These are phyloP conservation scores for Geosmithia putterillii DNA, from an alignment of 2,329 filamentous ascomycete genomes.

Conservation along the genomic window DNA sequence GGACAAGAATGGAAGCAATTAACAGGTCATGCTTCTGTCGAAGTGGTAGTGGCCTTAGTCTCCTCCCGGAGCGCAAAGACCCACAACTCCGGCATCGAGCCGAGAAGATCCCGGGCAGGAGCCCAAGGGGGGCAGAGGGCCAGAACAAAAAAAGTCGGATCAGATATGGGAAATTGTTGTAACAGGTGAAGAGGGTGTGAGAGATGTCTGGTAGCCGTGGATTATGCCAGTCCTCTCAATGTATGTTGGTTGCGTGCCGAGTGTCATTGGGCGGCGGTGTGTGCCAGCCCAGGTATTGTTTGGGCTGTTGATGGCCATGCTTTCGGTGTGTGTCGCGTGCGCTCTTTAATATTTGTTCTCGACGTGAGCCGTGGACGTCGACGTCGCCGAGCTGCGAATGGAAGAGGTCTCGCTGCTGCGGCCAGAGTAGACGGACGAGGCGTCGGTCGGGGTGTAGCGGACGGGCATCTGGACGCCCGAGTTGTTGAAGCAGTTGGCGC, in stretches of 20 bases:
- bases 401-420: neutral
- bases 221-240: neutral
- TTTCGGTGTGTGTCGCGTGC: neutral
- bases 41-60: neutral
- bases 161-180: too few species aligned
- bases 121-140: neutral
- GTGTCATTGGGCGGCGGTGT: too few species aligned
- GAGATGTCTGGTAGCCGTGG: neutral
- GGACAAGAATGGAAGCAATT: too few species aligned
- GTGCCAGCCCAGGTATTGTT: neutral
- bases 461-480: neutral
- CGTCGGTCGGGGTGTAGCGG: neutral
- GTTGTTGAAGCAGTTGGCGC: conserved; percentile 15
- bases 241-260: too few species aligned
- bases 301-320: neutral
- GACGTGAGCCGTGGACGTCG: neutral
- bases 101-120: neutral
- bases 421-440: neutral
- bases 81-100: neutral
- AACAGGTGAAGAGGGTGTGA: neutral
- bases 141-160: neutral
- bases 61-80: neutral
- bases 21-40: too few species aligned
- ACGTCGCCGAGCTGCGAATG: neutral
- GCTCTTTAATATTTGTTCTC: neutral